These are phyloP conservation scores for Erucastrum elatum DNA, from an alignment of 345 rosid genomes.

Conservation along the genomic window DNA sequence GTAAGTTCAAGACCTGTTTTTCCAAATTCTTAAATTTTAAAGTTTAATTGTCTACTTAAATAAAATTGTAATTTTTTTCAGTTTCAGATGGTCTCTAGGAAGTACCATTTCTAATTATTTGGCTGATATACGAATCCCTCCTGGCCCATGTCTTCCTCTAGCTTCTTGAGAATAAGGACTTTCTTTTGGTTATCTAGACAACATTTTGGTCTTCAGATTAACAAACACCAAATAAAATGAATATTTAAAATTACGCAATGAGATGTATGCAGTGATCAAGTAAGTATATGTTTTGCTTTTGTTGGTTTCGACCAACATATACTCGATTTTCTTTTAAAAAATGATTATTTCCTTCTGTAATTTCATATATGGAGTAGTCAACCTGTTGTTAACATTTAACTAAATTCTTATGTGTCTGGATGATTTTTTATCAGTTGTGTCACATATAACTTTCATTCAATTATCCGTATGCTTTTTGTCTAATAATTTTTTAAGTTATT, in stretches of 20 bases:
- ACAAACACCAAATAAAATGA: too few relatives aligned
- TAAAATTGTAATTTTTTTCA: constrained; percentile 22
- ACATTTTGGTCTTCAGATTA: too few relatives aligned
- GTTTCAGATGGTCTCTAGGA: background rate
- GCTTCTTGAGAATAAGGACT: background rate
- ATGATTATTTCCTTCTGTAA: background rate
- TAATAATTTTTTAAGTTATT: too few relatives aligned
- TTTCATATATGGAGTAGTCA: background rate
- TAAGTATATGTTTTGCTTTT: background rate
- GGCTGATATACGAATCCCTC: too few relatives aligned
- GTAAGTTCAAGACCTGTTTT: constrained; percentile 27
- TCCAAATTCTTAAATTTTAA: background rate
- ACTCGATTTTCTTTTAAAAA: background rate
- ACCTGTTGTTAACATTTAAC: background rate
- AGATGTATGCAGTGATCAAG: background rate
- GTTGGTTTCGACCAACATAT: background rate
- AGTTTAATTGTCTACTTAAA: constrained; percentile 17
- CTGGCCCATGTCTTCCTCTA: too few relatives aligned
- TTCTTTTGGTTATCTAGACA: background rate
- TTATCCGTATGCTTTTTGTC: too few relatives aligned
- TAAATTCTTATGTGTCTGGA: background rate
- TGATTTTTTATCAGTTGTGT: too few relatives aligned
- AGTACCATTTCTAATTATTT: background rate
- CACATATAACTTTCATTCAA: too few relatives aligned
- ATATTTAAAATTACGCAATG: background rate